A percentile compares a stretch with the other conserved stretches of the same genome.
Evolutionary conservation across 2,329 filamentous ascomycete genomes (phyloP).

Genomic region (Trichoderma sp.): DNA sequence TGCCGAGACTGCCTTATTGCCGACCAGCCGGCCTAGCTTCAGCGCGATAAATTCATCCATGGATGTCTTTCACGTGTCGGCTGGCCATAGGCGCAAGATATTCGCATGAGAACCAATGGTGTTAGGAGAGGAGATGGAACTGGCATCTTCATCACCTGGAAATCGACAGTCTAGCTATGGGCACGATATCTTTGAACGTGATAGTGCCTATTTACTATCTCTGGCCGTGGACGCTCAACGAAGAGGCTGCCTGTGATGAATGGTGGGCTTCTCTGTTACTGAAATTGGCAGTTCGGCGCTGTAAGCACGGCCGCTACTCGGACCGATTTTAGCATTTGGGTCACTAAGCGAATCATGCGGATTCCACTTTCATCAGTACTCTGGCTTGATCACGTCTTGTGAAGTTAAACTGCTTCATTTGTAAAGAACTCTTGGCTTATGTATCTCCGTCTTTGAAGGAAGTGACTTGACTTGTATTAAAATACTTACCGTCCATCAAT

Average conservation of each 20-base stretch:
- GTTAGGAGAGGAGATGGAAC: neutral
- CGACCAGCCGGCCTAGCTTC: neutral
- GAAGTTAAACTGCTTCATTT: neutral
- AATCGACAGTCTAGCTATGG: neutral
- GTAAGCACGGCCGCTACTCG: neutral
- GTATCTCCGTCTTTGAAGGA: neutral
- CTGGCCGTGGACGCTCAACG: neutral
- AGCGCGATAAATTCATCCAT: neutral
- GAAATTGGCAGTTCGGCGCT: neutral
- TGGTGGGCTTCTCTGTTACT: neutral
- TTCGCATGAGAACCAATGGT: neutral
- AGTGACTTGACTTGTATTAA: neutral
- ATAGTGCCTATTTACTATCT: neutral
- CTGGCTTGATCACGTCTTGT: neutral
- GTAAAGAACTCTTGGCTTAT: neutral
- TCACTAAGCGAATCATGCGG: neutral
- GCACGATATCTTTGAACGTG: neutral
- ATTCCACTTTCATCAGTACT: neutral
- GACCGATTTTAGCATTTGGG: neutral
- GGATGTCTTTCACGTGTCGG: neutral
- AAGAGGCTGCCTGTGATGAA: neutral
- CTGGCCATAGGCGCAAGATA: neutral
- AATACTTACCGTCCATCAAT: neutral
- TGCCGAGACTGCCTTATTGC: neutral
- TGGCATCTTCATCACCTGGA: neutral